Evolutionary conservation across 2,329 filamentous ascomycete genomes (phyloP).

Genomic region (Pseudogymnoascus sp.): DNA sequence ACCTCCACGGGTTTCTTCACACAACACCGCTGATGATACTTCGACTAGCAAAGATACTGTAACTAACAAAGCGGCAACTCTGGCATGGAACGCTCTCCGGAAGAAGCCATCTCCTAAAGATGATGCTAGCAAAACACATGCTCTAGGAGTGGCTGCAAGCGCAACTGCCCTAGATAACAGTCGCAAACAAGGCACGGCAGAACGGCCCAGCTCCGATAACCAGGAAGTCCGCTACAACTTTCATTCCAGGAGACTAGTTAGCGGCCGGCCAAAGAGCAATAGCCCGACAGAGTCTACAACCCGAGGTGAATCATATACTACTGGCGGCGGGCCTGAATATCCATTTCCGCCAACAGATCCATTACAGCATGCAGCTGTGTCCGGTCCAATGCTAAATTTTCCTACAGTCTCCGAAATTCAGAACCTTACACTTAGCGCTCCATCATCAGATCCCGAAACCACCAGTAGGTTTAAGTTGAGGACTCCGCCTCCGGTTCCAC

Average conservation of each 20-base stretch:
- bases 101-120: constrained; percentile 21
- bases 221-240: constrained; percentile 25
- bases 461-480: constrained; percentile 21
- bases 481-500: constrained; percentile 18
- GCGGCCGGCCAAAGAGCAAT: constrained; percentile 13
- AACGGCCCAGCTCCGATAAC: constrained; percentile 13
- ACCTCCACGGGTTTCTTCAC: constrained; percentile 23
- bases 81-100: constrained; percentile 48
- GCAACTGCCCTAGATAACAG: constrained; percentile 18
- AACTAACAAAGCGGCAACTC: constrained; percentile 54
- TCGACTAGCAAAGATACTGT: constrained; percentile 30
- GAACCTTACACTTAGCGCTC: constrained; percentile 18
- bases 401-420: constrained; percentile 20
- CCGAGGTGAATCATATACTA: constrained; percentile 17
- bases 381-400: constrained; percentile 20
- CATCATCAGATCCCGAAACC: constrained; percentile 21
- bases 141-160: constrained; percentile 21
- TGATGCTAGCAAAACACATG: constrained; percentile 21
- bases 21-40: constrained; percentile 30
- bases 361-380: constrained; percentile 21
- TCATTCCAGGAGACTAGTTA: constrained; percentile 25
- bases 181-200: constrained; percentile 14
- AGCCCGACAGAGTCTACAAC: constrained; percentile 15
- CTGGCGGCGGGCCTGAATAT: constrained; percentile 22
- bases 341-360: constrained; percentile 26